Percentiles rank a stretch among this genome's conserved stretches.
phyloP scores from a whole-genome alignment of 208 protist species.

The Trypanosoma boissoni region DNA sequence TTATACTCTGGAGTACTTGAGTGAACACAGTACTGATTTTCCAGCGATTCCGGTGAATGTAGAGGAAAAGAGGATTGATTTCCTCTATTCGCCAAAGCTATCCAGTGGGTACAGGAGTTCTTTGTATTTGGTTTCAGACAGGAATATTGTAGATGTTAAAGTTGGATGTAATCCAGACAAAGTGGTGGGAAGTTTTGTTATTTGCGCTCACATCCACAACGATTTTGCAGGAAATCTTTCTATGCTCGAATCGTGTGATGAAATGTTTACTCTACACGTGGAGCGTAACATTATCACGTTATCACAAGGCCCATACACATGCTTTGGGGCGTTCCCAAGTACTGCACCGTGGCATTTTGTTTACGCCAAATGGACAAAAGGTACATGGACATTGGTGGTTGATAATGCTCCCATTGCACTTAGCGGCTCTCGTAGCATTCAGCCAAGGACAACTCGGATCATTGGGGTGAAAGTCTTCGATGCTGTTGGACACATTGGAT shows the following conservation, averaged over 20 bases:
- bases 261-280: conserved; percentile 35
- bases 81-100: conserved; percentile 48
- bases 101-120: conserved; percentile 41
- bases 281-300: conserved; percentile 31
- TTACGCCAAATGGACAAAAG: conserved; percentile 57
- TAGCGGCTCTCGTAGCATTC: conserved; percentile 44
- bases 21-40: conserved; percentile 35
- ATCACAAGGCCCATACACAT: conserved; percentile 38
- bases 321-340: conserved; percentile 48
- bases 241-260: conserved; percentile 37
- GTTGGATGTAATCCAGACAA: conserved; percentile 27
- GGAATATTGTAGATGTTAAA: conserved; percentile 16
- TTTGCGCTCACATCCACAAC: conserved; percentile 53
- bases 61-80: conserved; percentile 35
- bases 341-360: conserved; percentile 60
- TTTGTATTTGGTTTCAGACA: conserved; percentile 26
- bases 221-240: conserved; percentile 65
- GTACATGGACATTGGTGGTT: conserved; percentile 62
- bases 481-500: conserved; percentile 65
- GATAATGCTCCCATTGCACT: conserved; percentile 57
- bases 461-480: conserved; percentile 39
- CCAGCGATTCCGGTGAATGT: conserved; percentile 50
- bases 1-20: conserved; percentile 29
- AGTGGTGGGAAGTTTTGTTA: conserved; percentile 45
- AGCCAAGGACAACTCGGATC: conserved; percentile 46